phyloP scores from a whole-genome alignment of 225 moss, liverwort and hornwort species.

The Pleurozium schreberi region DNA sequence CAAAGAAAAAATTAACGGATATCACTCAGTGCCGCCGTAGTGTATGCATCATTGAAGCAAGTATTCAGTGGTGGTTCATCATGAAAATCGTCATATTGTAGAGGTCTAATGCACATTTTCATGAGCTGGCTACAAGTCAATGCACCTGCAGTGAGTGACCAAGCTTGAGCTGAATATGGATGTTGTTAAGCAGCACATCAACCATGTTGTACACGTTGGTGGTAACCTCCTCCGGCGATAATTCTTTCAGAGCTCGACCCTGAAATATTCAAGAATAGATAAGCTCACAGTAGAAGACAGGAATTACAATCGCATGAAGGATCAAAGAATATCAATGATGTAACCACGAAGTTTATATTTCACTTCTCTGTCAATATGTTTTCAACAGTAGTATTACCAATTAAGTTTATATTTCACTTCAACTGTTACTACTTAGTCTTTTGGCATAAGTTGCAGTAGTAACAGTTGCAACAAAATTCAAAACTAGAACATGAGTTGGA shows the following conservation, averaged over 20 bases:
- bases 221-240: constrained; percentile 89
- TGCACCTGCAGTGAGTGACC: constrained; percentile 63
- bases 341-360: neutral
- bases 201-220: constrained; percentile 87
- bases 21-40: neutral
- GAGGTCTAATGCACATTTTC: neutral
- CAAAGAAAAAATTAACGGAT: neutral
- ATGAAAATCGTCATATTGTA: neutral
- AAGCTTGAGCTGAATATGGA: constrained; percentile 82
- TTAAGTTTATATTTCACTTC: too few species aligned
- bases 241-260: constrained; percentile 83
- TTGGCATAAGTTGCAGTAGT: too few species aligned
- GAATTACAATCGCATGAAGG: neutral
- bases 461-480: neutral
- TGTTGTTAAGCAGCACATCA: constrained; percentile 78
- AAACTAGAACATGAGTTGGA: neutral
- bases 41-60: neutral
- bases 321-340: neutral
- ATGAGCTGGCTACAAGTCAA: neutral
- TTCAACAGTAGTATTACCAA: too few species aligned
- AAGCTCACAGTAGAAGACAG: neutral
- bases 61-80: neutral
- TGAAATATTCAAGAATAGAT: constrained; percentile 6
- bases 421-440: too few species aligned
- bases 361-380: neutral